Evolutionary conservation across 306 rosid species (phyloP).

Genomic region (Coriaria nepalensis): DNA sequence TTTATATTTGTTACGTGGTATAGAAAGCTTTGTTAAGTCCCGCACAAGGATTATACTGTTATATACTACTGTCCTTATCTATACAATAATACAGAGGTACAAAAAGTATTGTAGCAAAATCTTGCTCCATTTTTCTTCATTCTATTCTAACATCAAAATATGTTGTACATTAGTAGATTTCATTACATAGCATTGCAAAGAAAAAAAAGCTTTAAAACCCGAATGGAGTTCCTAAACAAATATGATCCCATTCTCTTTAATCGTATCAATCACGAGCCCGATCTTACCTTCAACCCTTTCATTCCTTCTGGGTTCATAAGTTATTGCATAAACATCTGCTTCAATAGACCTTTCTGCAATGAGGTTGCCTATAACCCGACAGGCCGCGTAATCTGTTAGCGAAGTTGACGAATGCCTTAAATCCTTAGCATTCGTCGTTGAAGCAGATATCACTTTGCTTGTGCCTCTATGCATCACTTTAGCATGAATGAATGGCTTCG

Average conservation of each 20-base stretch:
- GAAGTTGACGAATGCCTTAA: constrained; percentile 62
- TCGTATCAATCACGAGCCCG: constrained; percentile 66
- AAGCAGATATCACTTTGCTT: constrained; percentile 75
- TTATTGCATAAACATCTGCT: constrained; percentile 78
- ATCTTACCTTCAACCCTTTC: constrained; percentile 76
- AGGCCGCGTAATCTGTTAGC: constrained; percentile 50
- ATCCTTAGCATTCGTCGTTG: constrained; percentile 71
- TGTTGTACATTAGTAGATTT: no score
- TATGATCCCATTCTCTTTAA: constrained; percentile 57
- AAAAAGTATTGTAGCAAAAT: no score
- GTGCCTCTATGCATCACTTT: constrained; percentile 87
- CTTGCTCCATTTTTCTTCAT: no score
- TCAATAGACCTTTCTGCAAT: constrained; percentile 80
- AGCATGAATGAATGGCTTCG: constrained; percentile 65
- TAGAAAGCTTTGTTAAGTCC: no score
- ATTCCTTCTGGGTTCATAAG: constrained; percentile 68
- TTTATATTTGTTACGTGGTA: no score
- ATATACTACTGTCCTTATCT: no score
- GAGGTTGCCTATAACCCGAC: constrained; percentile 52
- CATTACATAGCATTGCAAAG: constrained; percentile 1
- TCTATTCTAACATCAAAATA: neutral
- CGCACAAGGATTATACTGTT: no score
- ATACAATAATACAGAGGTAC: no score
- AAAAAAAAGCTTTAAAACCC: neutral
- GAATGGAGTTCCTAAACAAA: constrained; percentile 14